Conservation (phyloP, 192 early-diverging fungal genomes). For the Paraglomus brasilianum region DNA sequence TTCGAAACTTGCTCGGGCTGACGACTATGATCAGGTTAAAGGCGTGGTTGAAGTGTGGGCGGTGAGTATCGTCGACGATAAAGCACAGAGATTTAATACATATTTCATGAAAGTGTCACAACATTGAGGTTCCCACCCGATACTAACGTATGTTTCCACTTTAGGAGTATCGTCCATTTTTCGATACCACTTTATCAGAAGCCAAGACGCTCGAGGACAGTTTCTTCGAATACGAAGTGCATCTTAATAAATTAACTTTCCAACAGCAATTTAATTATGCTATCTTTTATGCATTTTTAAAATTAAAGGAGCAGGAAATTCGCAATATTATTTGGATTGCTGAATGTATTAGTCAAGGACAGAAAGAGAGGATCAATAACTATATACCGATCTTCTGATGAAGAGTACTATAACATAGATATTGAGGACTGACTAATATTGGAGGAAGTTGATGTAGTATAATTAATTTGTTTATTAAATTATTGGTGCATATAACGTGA, state of each 20-base stretch:
- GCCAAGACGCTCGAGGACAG: slow-evolving; percentile 86
- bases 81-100: too few relatives aligned
- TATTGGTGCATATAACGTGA: too few relatives aligned
- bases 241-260: slow-evolving; percentile 90
- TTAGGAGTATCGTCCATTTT: slow-evolving; percentile 89
- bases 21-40: slow-evolving; percentile 96
- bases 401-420: background rate
- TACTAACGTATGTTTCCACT: too few relatives aligned
- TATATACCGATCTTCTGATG: slow-evolving; percentile 91
- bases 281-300: slow-evolving; percentile 92
- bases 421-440: background rate
- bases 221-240: slow-evolving; percentile 94
- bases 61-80: slow-evolving; percentile 49
- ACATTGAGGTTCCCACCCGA: too few relatives aligned
- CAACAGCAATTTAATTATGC: slow-evolving; percentile 97
- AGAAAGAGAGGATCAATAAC: slow-evolving; percentile 92
- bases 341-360: slow-evolving; percentile 97
- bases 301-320: slow-evolving; percentile 98
- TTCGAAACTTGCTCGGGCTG: slow-evolving; percentile 75
- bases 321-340: slow-evolving; percentile 99
- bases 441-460: too few relatives aligned
- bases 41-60: slow-evolving; percentile 75
- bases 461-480: too few relatives aligned
- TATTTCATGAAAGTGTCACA: too few relatives aligned
- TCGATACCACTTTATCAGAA: slow-evolving; percentile 56